Conservation (phyloP, 2,329 filamentous ascomycete genomes). For the Aaosphaeria pasadenensis region DNA sequence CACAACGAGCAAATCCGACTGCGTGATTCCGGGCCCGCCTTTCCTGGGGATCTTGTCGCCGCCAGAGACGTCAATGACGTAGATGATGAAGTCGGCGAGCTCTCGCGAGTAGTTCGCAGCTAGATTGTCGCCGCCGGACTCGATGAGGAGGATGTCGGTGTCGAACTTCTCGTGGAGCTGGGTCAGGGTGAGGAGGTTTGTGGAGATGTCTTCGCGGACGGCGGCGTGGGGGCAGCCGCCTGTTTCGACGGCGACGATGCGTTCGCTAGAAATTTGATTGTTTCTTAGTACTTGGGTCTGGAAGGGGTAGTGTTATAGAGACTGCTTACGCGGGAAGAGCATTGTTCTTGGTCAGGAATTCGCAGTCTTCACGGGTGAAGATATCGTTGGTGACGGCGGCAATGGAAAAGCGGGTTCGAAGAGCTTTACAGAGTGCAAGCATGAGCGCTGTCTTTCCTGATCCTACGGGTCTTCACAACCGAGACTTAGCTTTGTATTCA, state of each 20-base stretch:
- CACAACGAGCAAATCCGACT: conserved; percentile 87
- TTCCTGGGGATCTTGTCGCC: conserved; percentile 97
- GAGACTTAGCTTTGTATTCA: neutral
- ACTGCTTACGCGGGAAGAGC: conserved; percentile 65
- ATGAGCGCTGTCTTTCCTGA: conserved; percentile 97
- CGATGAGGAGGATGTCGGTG: conserved; percentile 86
- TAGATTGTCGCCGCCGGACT: conserved; percentile 93
- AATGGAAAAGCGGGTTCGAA: conserved; percentile 78
- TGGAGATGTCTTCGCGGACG: conserved; percentile 92
- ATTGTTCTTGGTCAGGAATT: conserved; percentile 85
- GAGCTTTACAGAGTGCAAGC: conserved; percentile 83
- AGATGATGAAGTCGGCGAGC: conserved; percentile 95
- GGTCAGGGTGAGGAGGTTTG: conserved; percentile 89
- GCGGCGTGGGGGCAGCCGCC: conserved; percentile 96
- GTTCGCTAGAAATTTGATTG: too few relatives aligned
- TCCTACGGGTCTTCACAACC: conserved; percentile 71
- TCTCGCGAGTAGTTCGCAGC: conserved; percentile 96
- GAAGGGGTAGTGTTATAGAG: neutral
- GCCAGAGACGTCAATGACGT: conserved; percentile 95
- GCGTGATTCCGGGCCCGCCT: conserved; percentile 94
- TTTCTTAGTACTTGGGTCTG: too few relatives aligned
- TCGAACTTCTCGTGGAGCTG: conserved; percentile 78
- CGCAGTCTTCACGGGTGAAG: conserved; percentile 95
- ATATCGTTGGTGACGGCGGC: conserved; percentile 98
- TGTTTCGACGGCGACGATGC: conserved; percentile 95